phyloP scores from a whole-genome alignment of 805 yeast genomes.

The Hanseniaspora meyeri region DNA sequence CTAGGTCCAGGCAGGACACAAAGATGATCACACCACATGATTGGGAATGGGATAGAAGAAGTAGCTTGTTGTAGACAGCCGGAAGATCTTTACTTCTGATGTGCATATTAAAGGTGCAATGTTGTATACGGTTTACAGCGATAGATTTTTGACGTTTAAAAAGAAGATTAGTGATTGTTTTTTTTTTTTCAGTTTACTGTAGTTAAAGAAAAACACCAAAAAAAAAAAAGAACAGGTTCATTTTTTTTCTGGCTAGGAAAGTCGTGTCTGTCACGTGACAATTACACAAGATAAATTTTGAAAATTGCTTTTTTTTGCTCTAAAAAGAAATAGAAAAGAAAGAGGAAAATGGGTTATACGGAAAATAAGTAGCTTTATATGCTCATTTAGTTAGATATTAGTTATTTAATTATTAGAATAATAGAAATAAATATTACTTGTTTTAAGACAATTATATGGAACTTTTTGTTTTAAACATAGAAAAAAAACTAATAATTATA shows the following conservation, averaged over 20 bases:
- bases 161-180: too few species aligned
- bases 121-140: neutral
- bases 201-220: neutral
- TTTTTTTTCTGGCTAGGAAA: neutral
- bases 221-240: neutral
- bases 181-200: neutral
- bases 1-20: slow-evolving; percentile 82
- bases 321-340: too few species aligned
- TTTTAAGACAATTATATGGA: too few species aligned
- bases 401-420: too few species aligned
- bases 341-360: too few species aligned
- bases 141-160: neutral
- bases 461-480: too few species aligned
- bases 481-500: too few species aligned
- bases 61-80: slow-evolving; percentile 2
- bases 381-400: too few species aligned
- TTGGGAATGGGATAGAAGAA: slow-evolving; percentile 2
- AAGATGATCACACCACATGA: slow-evolving; percentile 75
- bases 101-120: neutral
- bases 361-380: too few species aligned
- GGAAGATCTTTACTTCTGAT: slow-evolving; percentile 6
- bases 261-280: neutral
- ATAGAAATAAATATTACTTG: too few species aligned
- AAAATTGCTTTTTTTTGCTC: too few species aligned
- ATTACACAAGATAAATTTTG: neutral